Conservation (phyloP, 108 stramenopile species). For the Cyclotella distinguenda region DNA sequence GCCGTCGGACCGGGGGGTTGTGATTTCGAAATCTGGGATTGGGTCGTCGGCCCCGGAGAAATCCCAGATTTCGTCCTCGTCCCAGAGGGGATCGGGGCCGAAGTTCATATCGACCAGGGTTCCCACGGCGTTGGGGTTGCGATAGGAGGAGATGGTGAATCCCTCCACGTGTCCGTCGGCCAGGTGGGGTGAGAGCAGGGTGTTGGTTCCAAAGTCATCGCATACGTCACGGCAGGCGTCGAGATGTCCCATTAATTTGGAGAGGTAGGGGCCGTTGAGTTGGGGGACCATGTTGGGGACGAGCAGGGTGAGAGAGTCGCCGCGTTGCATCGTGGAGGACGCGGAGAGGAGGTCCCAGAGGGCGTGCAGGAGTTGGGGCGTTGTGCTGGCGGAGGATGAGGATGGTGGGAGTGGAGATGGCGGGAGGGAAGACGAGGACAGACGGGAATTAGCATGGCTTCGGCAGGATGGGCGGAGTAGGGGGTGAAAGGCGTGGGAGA, state of each 20-base stretch:
- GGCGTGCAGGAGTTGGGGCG: constrained; percentile 65
- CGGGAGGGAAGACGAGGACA: no score
- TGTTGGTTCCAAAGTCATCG: constrained; percentile 77
- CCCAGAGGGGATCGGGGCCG: constrained; percentile 86
- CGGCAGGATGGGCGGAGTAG: no score
- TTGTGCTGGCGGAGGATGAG: constrained; percentile 50
- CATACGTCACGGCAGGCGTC: constrained; percentile 88
- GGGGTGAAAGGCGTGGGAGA: no score
- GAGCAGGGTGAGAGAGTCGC: constrained; percentile 59
- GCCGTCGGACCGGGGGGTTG: constrained; percentile 70
- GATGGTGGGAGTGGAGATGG: neutral
- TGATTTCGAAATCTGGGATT: constrained; percentile 61
- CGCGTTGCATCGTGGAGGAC: constrained; percentile 58
- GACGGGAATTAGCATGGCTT: no score
- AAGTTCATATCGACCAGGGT: constrained; percentile 51
- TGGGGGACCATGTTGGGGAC: constrained; percentile 69
- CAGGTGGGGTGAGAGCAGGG: constrained; percentile 58
- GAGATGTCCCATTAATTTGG: constrained; percentile 71
- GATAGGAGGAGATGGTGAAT: constrained; percentile 74
- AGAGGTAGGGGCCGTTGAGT: constrained; percentile 51
- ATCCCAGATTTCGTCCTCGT: constrained; percentile 82
- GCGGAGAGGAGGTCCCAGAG: constrained; percentile 70
- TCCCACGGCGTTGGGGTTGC: constrained; percentile 53
- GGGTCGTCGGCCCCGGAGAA: constrained; percentile 61
- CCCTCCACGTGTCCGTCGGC: constrained; percentile 40